Percentiles rank a stretch among this genome's conserved stretches.
Evolutionary conservation across 192 early-diverging fungal genomes (phyloP).

Genomic region (Coemansia sp.): DNA sequence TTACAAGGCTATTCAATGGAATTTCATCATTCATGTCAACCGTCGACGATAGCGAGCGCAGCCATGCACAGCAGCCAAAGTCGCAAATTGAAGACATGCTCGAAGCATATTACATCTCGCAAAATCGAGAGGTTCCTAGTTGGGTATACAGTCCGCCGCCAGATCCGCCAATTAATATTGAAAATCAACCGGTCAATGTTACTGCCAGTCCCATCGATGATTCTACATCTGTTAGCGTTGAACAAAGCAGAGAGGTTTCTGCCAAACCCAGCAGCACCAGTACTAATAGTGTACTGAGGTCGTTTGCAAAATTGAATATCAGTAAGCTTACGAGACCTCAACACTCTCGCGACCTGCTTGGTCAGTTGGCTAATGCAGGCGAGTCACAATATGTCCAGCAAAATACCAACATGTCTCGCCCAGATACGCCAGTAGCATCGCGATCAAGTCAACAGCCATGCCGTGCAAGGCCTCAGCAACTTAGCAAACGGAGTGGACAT

Average conservation of each 20-base stretch:
- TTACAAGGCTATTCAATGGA: constrained; percentile 18
- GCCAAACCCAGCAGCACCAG: constrained; percentile 16
- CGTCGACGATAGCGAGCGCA: neutral
- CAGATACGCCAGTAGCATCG: neutral
- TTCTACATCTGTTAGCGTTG: neutral
- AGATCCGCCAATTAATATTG: constrained; percentile 21
- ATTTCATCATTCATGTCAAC: constrained; percentile 33
- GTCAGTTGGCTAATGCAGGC: constrained; percentile 6
- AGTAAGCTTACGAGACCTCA: constrained; percentile 16
- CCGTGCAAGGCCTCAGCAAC: neutral
- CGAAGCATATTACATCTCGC: constrained; percentile 40
- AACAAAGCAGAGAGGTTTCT: constrained; percentile 11
- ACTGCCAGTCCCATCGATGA: neutral
- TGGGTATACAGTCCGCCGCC: constrained; percentile 43
- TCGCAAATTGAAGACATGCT: constrained; percentile 51
- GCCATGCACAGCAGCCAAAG: constrained; percentile 7
- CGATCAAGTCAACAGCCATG: neutral
- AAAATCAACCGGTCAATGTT: neutral
- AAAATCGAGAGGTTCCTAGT: constrained; percentile 28
- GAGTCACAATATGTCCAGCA: neutral
- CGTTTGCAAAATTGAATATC: constrained; percentile 32
- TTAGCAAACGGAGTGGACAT: neutral
- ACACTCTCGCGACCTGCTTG: constrained; percentile 1
- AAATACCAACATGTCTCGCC: neutral
- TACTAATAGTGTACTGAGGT: constrained; percentile 13